Conservation (phyloP, 306 rosid species). For the Mucuna pruriens region DNA sequence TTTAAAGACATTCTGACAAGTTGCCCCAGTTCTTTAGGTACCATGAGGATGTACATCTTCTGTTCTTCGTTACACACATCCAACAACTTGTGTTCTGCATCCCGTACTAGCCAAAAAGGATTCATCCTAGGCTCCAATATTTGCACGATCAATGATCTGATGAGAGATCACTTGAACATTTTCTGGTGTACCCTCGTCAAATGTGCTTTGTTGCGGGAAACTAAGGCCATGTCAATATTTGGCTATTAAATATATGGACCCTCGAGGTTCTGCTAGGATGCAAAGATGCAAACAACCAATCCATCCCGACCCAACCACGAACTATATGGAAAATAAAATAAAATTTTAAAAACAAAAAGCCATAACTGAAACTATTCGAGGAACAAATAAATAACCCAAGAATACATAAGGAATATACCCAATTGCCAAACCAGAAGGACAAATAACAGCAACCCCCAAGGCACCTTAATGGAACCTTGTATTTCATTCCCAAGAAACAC, state of each 20-base stretch:
- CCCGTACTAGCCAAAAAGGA: not conserved
- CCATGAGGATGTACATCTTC: too few species aligned
- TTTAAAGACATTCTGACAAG: too few species aligned
- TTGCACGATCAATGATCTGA: not conserved
- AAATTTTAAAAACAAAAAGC: not conserved
- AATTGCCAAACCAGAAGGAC: not conserved
- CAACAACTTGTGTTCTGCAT: not conserved
- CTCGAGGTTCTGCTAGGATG: constrained; percentile 37
- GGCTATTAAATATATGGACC: constrained; percentile 33
- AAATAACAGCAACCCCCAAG: not conserved
- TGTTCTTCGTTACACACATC: not conserved
- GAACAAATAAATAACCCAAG: not conserved
- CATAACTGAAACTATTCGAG: not conserved
- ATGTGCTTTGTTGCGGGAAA: constrained; percentile 32
- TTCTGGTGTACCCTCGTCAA: constrained; percentile 15
- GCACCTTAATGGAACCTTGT: not conserved
- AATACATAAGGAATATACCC: not conserved
- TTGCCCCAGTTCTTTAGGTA: too few species aligned
- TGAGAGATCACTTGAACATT: not conserved
- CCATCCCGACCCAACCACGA: not conserved
- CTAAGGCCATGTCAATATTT: constrained; percentile 46
- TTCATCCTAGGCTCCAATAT: not conserved
- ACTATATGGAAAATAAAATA: not conserved
- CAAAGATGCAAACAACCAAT: not conserved
- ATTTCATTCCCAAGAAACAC: not conserved